Evolutionary conservation across 192 early-diverging fungal genomes (phyloP), one percentile per base, ranked within the genome.

Genomic region (Coemansia sp.): DNA sequence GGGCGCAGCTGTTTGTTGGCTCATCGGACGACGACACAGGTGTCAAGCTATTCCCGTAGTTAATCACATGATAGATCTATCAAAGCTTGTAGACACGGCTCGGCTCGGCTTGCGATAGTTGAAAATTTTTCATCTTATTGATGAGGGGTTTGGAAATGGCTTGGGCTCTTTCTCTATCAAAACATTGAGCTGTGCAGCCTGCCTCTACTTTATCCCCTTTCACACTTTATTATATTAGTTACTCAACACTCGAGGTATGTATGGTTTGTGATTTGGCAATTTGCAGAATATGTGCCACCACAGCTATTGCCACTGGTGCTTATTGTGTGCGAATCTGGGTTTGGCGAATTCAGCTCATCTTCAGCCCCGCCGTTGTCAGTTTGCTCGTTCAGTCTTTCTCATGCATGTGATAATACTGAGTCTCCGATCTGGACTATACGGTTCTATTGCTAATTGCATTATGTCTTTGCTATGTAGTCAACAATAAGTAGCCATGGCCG

Each of bases 11-110:
- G 37, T 94, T 96, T 70, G 77, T 60, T 20, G 77, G 77, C 51
- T 51, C 77, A 3, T 80, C 77, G 0, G 77, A 80, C 64, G 86
- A 88, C 14, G 87, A 90, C 56, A 82, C 89, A 70, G 95, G 95
- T 31, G 88, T 97, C 58, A 97, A 97, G 73, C 91, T 97, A 66
- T 91, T 91, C 36, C 50, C 63, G 18, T 48, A 48, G 47, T 20
- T 28, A 25, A 54, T 25, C 52, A 25, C 25, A 15, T 28, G 24
- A 17, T n/a, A 34, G 11, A 17, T n/a, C 17, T 11, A 24, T 26
- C 51, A 8, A 20, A 28, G 5, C 25, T 15, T 17, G 23, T 38
- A 8, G 54, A 44, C 26, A 56, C 63, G 42, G 54, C 63, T 64
- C 63, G 54, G 52, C 51, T 63, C 59, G 50, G 14, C 5, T 37